These are phyloP conservation scores for Lasiodiplodia citricola DNA, from an alignment of 2,329 filamentous ascomycete genomes.

Conservation along the genomic window DNA sequence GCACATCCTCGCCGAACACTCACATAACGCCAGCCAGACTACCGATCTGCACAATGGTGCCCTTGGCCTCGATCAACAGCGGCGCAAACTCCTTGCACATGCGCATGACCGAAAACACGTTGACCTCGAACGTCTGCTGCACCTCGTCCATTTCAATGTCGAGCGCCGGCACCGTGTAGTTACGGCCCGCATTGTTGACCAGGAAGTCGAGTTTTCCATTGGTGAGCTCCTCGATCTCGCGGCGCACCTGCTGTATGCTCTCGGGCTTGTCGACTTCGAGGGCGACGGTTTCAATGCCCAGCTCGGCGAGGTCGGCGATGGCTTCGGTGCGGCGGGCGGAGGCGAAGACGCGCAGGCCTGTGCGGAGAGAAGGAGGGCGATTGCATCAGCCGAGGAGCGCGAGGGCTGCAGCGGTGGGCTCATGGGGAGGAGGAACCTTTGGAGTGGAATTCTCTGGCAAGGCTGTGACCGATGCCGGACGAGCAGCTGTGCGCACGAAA, in stretches of 20 bases:
- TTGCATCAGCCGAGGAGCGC: conserved; percentile 25
- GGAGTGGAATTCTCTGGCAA: conserved; percentile 62
- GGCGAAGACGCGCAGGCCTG: conserved; percentile 62
- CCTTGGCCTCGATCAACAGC: conserved; percentile 54
- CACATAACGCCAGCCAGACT: conserved; percentile 50
- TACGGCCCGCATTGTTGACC: conserved; percentile 63
- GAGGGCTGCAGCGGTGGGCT: not conserved
- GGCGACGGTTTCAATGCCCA: conserved; percentile 60
- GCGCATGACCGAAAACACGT: conserved; percentile 63
- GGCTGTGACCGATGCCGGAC: conserved; percentile 63
- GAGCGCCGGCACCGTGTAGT: conserved; percentile 63
- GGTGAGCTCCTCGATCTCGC: conserved; percentile 54
- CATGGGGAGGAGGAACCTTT: conserved; percentile 38
- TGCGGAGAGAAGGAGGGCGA: not conserved
- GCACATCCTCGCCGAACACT: not conserved
- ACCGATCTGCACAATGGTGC: conserved; percentile 54
- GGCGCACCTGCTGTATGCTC: conserved; percentile 55
- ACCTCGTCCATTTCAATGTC: conserved; percentile 59
- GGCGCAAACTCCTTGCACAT: conserved; percentile 64
- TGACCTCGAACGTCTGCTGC: conserved; percentile 56
- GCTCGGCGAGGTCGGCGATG: conserved; percentile 55
- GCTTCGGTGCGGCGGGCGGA: conserved; percentile 59
- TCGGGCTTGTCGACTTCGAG: conserved; percentile 58
- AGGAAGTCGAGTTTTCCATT: conserved; percentile 60
- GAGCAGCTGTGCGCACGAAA: conserved; percentile 47